Conservation (phyloP, 148 eudicot genomes). For the Spergularia marina region DNA sequence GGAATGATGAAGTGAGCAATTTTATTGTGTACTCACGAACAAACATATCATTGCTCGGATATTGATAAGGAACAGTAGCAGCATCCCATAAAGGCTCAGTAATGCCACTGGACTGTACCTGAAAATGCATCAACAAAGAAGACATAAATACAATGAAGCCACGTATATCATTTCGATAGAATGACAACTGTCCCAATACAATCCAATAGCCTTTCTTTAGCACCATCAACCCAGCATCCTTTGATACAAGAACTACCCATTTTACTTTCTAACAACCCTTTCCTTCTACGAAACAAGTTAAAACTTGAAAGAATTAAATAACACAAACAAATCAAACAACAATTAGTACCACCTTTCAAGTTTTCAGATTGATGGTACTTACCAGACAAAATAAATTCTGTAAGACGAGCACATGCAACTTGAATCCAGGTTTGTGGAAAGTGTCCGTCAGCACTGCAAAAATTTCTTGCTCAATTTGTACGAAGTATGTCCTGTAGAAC, state of each 20-base stretch:
- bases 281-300: background rate
- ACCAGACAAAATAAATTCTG: slow-evolving; percentile 91
- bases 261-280: background rate
- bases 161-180: background rate
- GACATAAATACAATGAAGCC: background rate
- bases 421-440: slow-evolving; percentile 98
- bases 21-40: slow-evolving; percentile 92
- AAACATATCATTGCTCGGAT: slow-evolving; percentile 70
- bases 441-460: slow-evolving; percentile 97
- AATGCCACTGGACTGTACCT: slow-evolving; percentile 78
- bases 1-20: slow-evolving; percentile 82
- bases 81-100: slow-evolving; percentile 96
- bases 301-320: background rate
- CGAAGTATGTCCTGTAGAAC: slow-evolving; percentile 77
- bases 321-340: background rate
- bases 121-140: slow-evolving; percentile 4
- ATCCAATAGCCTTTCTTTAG: background rate
- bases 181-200: background rate
- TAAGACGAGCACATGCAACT: slow-evolving; percentile 85
- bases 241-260: too few relatives aligned
- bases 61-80: slow-evolving; percentile 64
- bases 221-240: too few relatives aligned
- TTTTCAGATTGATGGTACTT: background rate
- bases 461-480: slow-evolving; percentile 92
- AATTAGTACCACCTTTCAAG: background rate